These are phyloP conservation scores for Tetrastigma voinierianum DNA, from an alignment of 164 flowering plant species.

Conservation along the genomic window DNA sequence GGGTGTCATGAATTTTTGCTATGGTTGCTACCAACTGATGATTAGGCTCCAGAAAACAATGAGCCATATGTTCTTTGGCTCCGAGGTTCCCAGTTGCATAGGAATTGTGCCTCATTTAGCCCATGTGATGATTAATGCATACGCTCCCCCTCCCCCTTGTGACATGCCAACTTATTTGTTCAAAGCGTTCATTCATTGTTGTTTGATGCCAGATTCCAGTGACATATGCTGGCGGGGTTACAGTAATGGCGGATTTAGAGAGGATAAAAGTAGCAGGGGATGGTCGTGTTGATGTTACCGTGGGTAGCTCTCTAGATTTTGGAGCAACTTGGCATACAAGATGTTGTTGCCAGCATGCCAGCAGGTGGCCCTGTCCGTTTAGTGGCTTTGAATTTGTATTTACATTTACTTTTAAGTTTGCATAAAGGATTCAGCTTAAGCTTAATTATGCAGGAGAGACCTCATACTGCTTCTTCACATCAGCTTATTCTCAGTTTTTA, in stretches of 20 bases:
- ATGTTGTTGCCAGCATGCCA: slow-evolving; percentile 81
- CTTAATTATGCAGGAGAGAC: not conserved
- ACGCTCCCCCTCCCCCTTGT: no score
- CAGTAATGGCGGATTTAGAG: slow-evolving; percentile 75
- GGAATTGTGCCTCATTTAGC: no score
- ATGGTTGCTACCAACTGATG: no score
- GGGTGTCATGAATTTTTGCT: no score
- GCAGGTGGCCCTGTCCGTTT: slow-evolving; percentile 18
- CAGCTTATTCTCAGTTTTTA: not conserved
- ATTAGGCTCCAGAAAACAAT: no score
- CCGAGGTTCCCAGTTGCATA: no score
- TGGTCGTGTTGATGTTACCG: slow-evolving; percentile 84
- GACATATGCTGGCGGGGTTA: slow-evolving; percentile 94
- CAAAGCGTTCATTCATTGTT: slow-evolving; percentile 18
- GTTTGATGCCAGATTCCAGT: no score
- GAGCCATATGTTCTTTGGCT: no score
- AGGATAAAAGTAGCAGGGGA: slow-evolving; percentile 69
- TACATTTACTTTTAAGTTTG: no score
- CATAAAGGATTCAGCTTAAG: no score
- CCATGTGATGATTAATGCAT: no score
- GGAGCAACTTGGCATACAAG: slow-evolving; percentile 74
- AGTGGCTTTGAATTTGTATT: no score
- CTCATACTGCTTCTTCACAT: not conserved
- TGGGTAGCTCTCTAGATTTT: slow-evolving; percentile 95
- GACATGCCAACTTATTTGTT: not conserved